Conservation (phyloP, 176 grass and related monocot species). For the Zoysia pacifica region DNA sequence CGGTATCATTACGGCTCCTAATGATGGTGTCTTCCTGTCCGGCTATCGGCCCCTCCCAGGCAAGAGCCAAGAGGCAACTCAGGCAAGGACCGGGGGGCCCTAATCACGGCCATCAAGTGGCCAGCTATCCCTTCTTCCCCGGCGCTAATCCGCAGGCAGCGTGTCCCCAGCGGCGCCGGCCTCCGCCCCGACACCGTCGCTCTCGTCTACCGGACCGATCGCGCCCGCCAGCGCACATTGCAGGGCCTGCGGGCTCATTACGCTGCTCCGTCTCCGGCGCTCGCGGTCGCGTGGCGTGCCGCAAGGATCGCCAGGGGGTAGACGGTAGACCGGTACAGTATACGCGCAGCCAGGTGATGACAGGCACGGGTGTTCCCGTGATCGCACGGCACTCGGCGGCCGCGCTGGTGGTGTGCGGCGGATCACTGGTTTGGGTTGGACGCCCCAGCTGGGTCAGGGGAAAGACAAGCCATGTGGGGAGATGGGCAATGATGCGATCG, state of each 20-base stretch:
- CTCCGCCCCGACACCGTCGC: constrained; percentile 41
- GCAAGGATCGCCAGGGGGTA: not conserved
- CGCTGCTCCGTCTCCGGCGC: not conserved
- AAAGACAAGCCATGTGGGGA: constrained; percentile 44
- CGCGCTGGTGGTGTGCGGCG: not conserved
- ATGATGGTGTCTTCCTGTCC: constrained; percentile 51
- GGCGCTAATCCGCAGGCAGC: constrained; percentile 26
- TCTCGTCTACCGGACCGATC: constrained; percentile 21
- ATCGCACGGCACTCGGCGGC: not conserved
- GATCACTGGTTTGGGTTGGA: constrained; percentile 15
- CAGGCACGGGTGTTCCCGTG: not conserved
- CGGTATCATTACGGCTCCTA: constrained; percentile 19
- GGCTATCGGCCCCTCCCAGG: not conserved
- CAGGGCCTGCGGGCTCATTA: not conserved
- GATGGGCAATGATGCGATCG: not conserved
- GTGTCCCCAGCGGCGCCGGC: constrained; percentile 33
- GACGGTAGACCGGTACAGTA: not conserved
- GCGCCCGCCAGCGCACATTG: too few relatives aligned
- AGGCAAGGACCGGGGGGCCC: not conserved
- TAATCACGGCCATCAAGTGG: constrained; percentile 2
- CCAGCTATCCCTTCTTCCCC: not conserved
- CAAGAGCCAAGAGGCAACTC: not conserved
- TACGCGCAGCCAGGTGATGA: too few relatives aligned
- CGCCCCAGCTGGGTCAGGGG: constrained; percentile 14
- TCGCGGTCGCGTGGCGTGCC: not conserved